Base-by-base conservation (phyloP, 1,284 basidiomycete species). In the Malassezia pachydermatis region DNA sequence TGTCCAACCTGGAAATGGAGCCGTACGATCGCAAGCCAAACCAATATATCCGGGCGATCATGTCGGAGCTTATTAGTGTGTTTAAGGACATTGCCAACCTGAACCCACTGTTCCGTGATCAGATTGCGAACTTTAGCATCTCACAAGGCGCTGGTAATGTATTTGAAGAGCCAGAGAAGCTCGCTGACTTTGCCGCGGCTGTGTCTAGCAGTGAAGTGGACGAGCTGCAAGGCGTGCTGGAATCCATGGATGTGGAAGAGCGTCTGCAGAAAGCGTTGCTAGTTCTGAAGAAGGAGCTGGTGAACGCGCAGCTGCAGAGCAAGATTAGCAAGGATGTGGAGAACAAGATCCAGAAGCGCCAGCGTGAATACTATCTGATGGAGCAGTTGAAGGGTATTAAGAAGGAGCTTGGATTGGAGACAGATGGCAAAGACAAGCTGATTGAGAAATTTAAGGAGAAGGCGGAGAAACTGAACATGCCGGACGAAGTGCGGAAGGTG, bases 331-430 rank as follows among this genome's bases (percentile, higher is more conserved):
- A 87, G 33, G 92, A 98, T 63, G 89, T 98, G 19, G 89, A 98
- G 72, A 81, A 77, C 76, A 95, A 95, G 77, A 95, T 98, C 55
- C 88, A 88, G 41, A 96, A 96, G 74, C 79, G 90, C 13, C 92
- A 98, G 72, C 78, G 90, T 52, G 94, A 98, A 76, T 96, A 94
- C 71, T 96, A 94, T 74, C 77, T 99, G 51, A 90, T 88, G 85
- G 94, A 99, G 73, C 94, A 98, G 75, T 80, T 98, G 55, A 95
- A 94, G 75, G 89, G 88, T 2, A 98, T 99, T 75, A 96, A 98
- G 78, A 94, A 92, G 76, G 94, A 96, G 75, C 79, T 98, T 6
- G 92, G 92, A 4, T 87, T 96, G 81, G 88, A 92, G 74, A 84
- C 83, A 27, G 92, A 98, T 64, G 92, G 92, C 32, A 96, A 96